phyloP scores from a whole-genome alignment of 768 basidiomycete species.

The Russula griseocarnosa region DNA sequence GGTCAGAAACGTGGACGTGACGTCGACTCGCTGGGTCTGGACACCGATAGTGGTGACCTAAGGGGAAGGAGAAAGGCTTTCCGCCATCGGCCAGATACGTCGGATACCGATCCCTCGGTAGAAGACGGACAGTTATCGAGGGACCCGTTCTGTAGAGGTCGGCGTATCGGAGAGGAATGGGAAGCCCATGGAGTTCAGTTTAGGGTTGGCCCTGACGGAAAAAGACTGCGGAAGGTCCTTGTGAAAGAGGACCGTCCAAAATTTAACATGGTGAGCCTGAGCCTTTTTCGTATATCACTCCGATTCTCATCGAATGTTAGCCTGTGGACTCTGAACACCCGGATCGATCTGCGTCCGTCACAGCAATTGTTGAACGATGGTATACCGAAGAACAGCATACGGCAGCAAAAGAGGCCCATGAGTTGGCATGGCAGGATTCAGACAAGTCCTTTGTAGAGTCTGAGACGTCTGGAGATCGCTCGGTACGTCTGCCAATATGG shows the following conservation, averaged over 20 bases:
- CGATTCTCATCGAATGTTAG: slow-evolving; percentile 39
- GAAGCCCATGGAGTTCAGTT: slow-evolving; percentile 63
- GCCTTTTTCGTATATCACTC: slow-evolving; percentile 27
- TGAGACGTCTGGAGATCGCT: slow-evolving; percentile 39
- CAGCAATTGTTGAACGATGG: slow-evolving; percentile 78
- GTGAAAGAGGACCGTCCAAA: slow-evolving; percentile 68
- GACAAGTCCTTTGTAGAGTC: slow-evolving; percentile 43
- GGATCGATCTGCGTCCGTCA: slow-evolving; percentile 61
- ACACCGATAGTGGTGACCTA: slow-evolving; percentile 40
- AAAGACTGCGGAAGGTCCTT: slow-evolving; percentile 62
- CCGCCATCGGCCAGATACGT: slow-evolving; percentile 54
- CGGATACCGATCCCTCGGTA: slow-evolving; percentile 45
- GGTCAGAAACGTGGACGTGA: slow-evolving; percentile 70
- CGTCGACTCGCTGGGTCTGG: slow-evolving; percentile 36
- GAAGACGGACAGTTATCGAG: slow-evolving; percentile 47
- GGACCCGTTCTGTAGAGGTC: slow-evolving; percentile 51
- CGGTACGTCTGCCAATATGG: slow-evolving; percentile 1
- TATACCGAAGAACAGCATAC: slow-evolving; percentile 70
- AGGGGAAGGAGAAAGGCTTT: slow-evolving; percentile 35
- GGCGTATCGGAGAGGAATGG: slow-evolving; percentile 73
- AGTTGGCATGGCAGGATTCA: slow-evolving; percentile 66
- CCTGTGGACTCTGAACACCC: slow-evolving; percentile 76
- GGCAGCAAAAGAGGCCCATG: slow-evolving; percentile 54
- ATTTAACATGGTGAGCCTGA: slow-evolving; percentile 66
- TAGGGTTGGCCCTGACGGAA: slow-evolving; percentile 68